Evolutionary conservation across 805 yeast species (phyloP).

Genomic region (Candida incommunis): DNA sequence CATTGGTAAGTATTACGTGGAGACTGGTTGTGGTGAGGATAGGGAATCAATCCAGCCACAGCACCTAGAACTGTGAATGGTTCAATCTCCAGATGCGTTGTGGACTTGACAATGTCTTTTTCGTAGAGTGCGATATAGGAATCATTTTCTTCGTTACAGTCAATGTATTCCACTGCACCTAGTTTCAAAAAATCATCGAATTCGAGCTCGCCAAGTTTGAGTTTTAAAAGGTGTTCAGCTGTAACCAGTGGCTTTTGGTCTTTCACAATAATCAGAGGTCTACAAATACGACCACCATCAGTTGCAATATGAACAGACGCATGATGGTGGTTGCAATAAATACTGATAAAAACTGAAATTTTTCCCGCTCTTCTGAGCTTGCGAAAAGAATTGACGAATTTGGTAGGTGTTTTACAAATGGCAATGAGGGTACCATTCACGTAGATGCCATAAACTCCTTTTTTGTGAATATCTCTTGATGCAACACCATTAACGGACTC

Average conservation of each 20-base stretch:
- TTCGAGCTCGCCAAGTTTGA: constrained; percentile 58
- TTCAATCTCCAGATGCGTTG: constrained; percentile 90
- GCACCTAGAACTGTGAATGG: constrained; percentile 89
- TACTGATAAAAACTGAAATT: constrained; percentile 80
- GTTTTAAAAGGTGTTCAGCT: constrained; percentile 49
- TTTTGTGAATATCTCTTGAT: constrained; percentile 64
- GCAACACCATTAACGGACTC: constrained; percentile 74
- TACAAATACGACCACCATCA: constrained; percentile 96
- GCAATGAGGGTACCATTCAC: constrained; percentile 93
- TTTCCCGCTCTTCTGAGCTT: constrained; percentile 69
- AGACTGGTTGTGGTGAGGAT: constrained; percentile 86
- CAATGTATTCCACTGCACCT: constrained; percentile 89
- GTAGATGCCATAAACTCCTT: constrained; percentile 72
- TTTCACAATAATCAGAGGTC: constrained; percentile 84
- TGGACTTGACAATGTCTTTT: constrained; percentile 35
- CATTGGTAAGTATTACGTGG: constrained; percentile 89
- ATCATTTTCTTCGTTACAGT: constrained; percentile 95
- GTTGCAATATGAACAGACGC: constrained; percentile 94
- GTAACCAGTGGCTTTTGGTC: constrained; percentile 56
- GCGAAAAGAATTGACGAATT: constrained; percentile 70
- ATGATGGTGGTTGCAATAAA: constrained; percentile 81
- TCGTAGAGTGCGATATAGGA: constrained; percentile 86
- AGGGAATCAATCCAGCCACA: constrained; percentile 83
- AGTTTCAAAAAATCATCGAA: constrained; percentile 79
- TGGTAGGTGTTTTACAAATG: constrained; percentile 72